phyloP scores from a whole-genome alignment of 768 basidiomycete genomes.

The Leccinum imitatum region DNA sequence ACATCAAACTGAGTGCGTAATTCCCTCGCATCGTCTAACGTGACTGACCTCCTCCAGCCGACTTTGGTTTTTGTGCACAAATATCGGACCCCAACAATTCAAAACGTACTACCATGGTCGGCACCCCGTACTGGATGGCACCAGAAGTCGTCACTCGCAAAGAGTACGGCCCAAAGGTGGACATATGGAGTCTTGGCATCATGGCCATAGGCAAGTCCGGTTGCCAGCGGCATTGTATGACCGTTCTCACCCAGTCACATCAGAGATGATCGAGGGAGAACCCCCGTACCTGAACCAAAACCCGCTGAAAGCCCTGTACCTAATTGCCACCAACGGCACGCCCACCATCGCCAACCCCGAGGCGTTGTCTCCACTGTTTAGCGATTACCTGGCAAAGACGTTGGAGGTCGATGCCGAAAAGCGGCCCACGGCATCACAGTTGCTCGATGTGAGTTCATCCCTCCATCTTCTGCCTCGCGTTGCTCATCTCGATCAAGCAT shows the following conservation, averaged over 20 bases:
- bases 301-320: conserved; percentile 92
- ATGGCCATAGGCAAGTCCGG: conserved; percentile 81
- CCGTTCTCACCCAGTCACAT: conserved; percentile 7
- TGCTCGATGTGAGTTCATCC: conserved; percentile 60
- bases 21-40: neutral
- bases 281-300: conserved; percentile 97
- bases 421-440: conserved; percentile 79
- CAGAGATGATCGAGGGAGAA: conserved; percentile 98
- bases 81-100: conserved; percentile 86
- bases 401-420: conserved; percentile 95
- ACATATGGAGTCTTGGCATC: conserved; percentile 95
- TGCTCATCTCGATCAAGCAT: conserved; percentile 48
- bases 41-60: conserved; percentile 52
- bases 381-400: conserved; percentile 84
- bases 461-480: neutral
- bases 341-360: conserved; percentile 94
- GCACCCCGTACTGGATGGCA: conserved; percentile 99
- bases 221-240: neutral
- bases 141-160: conserved; percentile 97
- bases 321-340: conserved; percentile 98
- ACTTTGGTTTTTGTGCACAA: conserved; percentile 99
- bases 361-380: conserved; percentile 71
- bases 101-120: conserved; percentile 97
- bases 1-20: conserved; percentile 94
- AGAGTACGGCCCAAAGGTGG: conserved; percentile 98